Percentiles rank a stretch among this genome's conserved stretches.
Conservation (phyloP, 2,329 filamentous ascomycete species). For the Ceratocystis variospora region DNA sequence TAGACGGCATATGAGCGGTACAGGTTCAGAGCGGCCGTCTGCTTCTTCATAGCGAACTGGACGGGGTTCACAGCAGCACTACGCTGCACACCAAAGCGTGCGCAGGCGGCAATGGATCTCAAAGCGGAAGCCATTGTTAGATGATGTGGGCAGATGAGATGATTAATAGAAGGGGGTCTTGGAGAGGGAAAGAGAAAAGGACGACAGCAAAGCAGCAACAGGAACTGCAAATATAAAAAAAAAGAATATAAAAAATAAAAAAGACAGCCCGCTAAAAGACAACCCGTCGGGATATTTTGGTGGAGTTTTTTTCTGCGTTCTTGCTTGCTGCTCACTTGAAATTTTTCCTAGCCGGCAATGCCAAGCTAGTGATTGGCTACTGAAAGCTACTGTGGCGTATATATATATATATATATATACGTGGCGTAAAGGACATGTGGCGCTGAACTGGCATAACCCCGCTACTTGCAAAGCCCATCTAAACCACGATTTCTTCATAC, state of each 20-base stretch:
- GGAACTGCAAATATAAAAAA: background rate
- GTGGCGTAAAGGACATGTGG: background rate
- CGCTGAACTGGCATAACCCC: background rate
- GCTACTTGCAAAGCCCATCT: background rate
- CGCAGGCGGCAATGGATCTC: slow-evolving; percentile 64
- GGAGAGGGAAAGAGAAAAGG: background rate
- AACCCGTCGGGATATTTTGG: background rate
- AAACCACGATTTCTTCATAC: too few species aligned
- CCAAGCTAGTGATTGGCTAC: background rate
- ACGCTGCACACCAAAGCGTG: slow-evolving; percentile 57
- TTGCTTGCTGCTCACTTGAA: slow-evolving; percentile 9
- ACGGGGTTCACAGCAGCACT: slow-evolving; percentile 61
- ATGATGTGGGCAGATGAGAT: background rate
- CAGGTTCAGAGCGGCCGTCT: slow-evolving; percentile 52
- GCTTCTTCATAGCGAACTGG: slow-evolving; percentile 51
- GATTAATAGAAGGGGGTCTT: background rate
- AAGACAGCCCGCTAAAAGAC: background rate
- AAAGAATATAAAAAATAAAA: slow-evolving; percentile 9
- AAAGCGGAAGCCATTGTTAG: slow-evolving; percentile 66
- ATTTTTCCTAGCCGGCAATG: slow-evolving; percentile 4
- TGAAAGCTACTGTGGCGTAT: background rate
- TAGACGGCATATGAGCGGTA: slow-evolving; percentile 56
- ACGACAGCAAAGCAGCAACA: background rate
- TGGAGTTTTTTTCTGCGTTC: background rate
- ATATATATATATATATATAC: too few species aligned